Evolutionary conservation across 371 early-diverging fungal genomes (phyloP), one percentile per base, ranked within the genome.

Genomic region (Coelomomyces lativittatus): DNA sequence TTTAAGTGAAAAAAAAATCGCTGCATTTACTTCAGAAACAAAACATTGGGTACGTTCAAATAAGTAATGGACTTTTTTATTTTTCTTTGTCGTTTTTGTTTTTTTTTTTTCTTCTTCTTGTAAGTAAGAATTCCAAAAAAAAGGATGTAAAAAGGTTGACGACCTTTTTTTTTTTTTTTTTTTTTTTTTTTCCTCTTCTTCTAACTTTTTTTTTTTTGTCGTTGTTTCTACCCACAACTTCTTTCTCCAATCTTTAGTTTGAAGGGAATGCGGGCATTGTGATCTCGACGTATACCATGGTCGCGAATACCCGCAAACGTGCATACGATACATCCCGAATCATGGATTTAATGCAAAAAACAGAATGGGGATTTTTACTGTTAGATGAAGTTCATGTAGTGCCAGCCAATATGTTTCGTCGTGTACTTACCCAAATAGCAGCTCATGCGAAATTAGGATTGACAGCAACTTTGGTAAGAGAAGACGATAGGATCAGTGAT

Each of bases 381-480:
- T 67, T 99, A 21, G 99, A 99, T 58, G 99, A 99, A 64, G 99
- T 99, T 7, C 99, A 99, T 58, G 99, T 99, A 35, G 97, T 96
- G 6, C 99, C 99, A 8, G 99, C 99, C 34, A 85, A 90, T 52
- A 91, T 98, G 88, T 99, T 99, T 64, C 81, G 97, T 51, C 84
- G 84, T 37, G 98, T 97, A 2, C 78, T 99, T 19, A 88, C 91
- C 2, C 80, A 82, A 2, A 87, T 98, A 45, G 82, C 86, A 15
- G 91, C 98, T 1, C 97, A 98, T 55, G 82, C 91, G 43, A 99
- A 99, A 60, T 76, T 99, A 10, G 99, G 99, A 0, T 64, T 99
- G 45, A 98, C 98, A 0, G 99, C 99, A 1, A 99, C 99, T 0
- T 70, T 99, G 21, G 97, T 99, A 23, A 78, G 99, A 52, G 99